Percentiles rank a stretch among this genome's conserved stretches.
Conservation (phyloP, 208 protist genomes). For the Acanthamoeba divionensis region DNA sequence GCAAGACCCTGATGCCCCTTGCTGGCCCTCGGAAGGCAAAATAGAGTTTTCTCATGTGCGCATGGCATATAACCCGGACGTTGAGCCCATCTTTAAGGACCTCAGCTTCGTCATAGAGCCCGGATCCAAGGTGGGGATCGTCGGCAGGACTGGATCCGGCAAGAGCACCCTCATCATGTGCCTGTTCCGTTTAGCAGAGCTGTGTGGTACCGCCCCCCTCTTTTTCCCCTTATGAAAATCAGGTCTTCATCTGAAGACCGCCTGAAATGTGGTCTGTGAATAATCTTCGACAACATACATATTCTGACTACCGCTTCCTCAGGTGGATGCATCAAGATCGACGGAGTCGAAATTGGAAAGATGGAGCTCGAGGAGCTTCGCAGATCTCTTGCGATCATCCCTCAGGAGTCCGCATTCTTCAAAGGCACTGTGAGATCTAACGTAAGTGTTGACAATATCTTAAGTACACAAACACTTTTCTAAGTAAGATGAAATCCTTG, state of each 20-base stretch:
- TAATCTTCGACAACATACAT: too few species aligned
- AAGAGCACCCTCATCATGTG: conserved; percentile 39
- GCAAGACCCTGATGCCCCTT: background rate
- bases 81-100: background rate
- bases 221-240: conserved; percentile 75
- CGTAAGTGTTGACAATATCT: too few species aligned
- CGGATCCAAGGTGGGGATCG: conserved; percentile 37
- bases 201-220: conserved; percentile 71
- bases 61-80: background rate
- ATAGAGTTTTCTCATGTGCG: background rate
- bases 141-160: conserved; percentile 23
- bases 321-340: conserved; percentile 60
- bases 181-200: conserved; percentile 71
- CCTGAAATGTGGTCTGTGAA: too few species aligned
- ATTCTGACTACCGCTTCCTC: background rate
- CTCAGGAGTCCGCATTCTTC: conserved; percentile 70
- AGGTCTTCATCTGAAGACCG: too few species aligned
- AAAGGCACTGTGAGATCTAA: conserved; percentile 56
- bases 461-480: too few species aligned
- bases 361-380: conserved; percentile 62
- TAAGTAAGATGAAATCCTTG: too few species aligned
- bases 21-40: background rate
- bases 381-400: conserved; percentile 67
- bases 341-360: conserved; percentile 71
- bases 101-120: background rate